Evolutionary conservation across 2,329 filamentous ascomycete species (phyloP), one percentile per base, ranked within the genome.

Genomic region (Aquanectria penicillioides): DNA sequence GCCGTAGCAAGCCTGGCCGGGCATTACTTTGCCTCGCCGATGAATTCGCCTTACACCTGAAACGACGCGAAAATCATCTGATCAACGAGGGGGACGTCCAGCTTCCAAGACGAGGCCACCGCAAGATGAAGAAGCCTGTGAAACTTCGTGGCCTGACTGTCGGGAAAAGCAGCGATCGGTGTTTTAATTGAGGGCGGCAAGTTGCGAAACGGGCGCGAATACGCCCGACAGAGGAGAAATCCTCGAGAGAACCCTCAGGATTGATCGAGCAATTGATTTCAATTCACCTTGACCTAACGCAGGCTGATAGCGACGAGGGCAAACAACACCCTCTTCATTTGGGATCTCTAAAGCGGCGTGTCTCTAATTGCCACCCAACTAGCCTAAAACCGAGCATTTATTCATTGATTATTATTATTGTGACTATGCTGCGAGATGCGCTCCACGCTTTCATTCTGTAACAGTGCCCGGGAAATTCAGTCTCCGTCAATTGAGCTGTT

Each of bases 31-130:
- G n/a, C n/a, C n/a, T n/a, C n/a, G 38, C 22, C 6, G 40, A 18
- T 46, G 8, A 17, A 29, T 23, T 44, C 28, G 12, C 38, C 26
- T 28, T 23, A 23, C 29, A 57, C 53, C 53, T 57, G 53, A 57
- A 57, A 57, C 53, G 44, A 31, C 37, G 37, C 46, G 29, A 50
- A 50, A 25, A 48, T 57, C 46, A 43, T 57, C 37, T 43, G 53
- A 57, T 57, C n/a, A 31, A 23, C 26, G 36, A 48, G 37, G 37
- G 20, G 18, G 15, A 23, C 40, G 15, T 23, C 8, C 9, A 31
- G 48, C 28, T 33, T 33, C 25, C 26, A 20, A 31, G 36, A 29
- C 31, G 22, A 34, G 20, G 6, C 28, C 25, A 13, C 37, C 13
- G 40, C 26, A 48, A 36, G n/a, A 15, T 22, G 37, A 23, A 13